Evolutionary conservation across 148 eudicot genomes (phyloP).

Genomic region (Euryodendron excelsum): DNA sequence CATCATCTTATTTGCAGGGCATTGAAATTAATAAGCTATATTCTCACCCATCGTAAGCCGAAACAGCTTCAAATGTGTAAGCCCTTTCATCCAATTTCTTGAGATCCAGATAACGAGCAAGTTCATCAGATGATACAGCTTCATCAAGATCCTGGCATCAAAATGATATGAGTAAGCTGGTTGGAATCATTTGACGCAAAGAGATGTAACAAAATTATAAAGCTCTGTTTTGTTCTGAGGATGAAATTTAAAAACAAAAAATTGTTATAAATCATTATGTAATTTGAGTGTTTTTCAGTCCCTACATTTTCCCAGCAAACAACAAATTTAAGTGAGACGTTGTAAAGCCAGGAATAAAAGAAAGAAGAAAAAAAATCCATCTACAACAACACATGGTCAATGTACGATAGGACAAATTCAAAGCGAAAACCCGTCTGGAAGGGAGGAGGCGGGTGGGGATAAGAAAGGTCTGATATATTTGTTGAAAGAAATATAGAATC

Average conservation of each 20-base stretch:
- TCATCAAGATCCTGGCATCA: slow-evolving; percentile 75
- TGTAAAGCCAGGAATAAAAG: too few relatives aligned
- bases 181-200: neutral
- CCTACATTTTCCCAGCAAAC: too few relatives aligned
- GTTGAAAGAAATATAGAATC: neutral
- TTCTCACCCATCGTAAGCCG: slow-evolving; percentile 82
- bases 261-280: neutral
- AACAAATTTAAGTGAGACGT: too few relatives aligned
- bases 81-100: slow-evolving; percentile 89
- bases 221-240: too few relatives aligned
- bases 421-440: neutral
- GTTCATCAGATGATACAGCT: slow-evolving; percentile 83
- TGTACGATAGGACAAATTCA: neutral
- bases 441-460: neutral
- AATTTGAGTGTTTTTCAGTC: too few relatives aligned
- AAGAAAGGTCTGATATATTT: neutral
- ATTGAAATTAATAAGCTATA: neutral
- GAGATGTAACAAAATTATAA: neutral
- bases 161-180: neutral
- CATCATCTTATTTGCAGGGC: neutral
- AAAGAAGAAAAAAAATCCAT: too few relatives aligned
- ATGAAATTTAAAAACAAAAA: neutral
- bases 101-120: slow-evolving; percentile 84
- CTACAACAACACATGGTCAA: neutral
- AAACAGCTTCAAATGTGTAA: slow-evolving; percentile 86